Conservation (phyloP, 1,139 yeast species). For the Arxiozyma heterogenica region DNA sequence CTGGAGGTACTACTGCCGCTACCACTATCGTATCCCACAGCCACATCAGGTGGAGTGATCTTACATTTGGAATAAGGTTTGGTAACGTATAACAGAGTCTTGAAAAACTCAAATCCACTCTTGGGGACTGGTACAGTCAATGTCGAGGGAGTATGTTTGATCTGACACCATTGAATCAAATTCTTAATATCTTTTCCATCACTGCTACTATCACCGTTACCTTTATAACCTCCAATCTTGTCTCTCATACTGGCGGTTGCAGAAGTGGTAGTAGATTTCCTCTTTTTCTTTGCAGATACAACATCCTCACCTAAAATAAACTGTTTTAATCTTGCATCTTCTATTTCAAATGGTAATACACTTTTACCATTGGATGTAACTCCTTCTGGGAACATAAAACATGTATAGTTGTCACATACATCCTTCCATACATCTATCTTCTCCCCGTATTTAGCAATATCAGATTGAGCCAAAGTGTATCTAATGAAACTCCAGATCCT, state of each 20-base stretch:
- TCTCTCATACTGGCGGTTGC: not conserved
- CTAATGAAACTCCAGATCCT: constrained; percentile 34
- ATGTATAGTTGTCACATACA: constrained; percentile 29
- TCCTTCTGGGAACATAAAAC: constrained; percentile 54
- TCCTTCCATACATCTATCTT: not conserved
- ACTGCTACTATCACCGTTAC: not conserved
- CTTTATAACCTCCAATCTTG: not conserved
- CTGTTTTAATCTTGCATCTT: constrained; percentile 17
- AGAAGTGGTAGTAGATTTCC: not conserved
- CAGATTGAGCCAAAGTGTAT: constrained; percentile 28
- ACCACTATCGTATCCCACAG: not conserved
- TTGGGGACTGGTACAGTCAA: not conserved
- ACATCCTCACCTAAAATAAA: constrained; percentile 1
- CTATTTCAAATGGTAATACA: constrained; percentile 39
- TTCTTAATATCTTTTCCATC: not conserved
- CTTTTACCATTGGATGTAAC: constrained; percentile 61
- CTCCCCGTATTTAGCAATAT: constrained; percentile 13
- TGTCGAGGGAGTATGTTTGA: not conserved
- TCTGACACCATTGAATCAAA: not conserved
- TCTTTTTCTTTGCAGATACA: not conserved
- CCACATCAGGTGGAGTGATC: not conserved
- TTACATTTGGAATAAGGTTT: not conserved
- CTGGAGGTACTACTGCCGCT: not conserved
- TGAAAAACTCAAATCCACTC: not conserved
- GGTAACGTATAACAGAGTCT: not conserved